Base-by-base conservation (phyloP, 805 yeast species). In the Saturnispora saitoi region DNA sequence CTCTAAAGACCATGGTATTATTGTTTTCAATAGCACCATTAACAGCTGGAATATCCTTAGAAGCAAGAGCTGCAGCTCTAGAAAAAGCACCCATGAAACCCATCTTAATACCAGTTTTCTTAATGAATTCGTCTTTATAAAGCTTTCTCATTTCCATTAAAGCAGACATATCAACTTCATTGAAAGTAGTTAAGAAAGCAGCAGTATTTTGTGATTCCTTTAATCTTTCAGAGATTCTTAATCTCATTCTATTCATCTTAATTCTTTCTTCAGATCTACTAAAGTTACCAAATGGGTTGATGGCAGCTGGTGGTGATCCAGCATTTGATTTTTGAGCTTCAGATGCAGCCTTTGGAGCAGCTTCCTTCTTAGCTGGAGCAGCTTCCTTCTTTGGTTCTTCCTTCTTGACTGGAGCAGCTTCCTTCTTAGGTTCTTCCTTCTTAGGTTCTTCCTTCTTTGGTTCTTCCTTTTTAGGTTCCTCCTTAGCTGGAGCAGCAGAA, bases 1-100 rank as follows among this genome's bases (percentile, higher is more conserved):
- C 99, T 72, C 96, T 85, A 77, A 80, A 93, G 38, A 93, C 95
- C 71, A 93, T 82, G 56, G 95, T 91, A 69, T 87, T 91, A 60
- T 84, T 87, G 64, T 80, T 78, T 68, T 89, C 97, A 63, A 93
- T 93, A 58, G 95, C 82, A 63, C 95, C 98, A 64, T 91, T 93
- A 53, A 87, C 95, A 45, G 96, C 86, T 55, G 99, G 99, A 55
- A 88, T 77, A 49, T 89, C 96, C 73, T 88, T 87, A 71, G 90
- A 83, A 53, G 99, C 99, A 64, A 90, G 76, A 48, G 93, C 78
- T 53, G 84, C 77, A 49, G 99, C 99, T 75, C 86, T 87, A 54
- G 97, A 81, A 75, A 93, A 93, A 30, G 95, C 86, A 70, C 98
- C 98, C 98, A 93, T 93, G 80, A 93, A 93, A 54, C 99, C 99